phyloP scores from a whole-genome alignment of 2,329 filamentous ascomycete genomes.

The Alternaria consortialis region DNA sequence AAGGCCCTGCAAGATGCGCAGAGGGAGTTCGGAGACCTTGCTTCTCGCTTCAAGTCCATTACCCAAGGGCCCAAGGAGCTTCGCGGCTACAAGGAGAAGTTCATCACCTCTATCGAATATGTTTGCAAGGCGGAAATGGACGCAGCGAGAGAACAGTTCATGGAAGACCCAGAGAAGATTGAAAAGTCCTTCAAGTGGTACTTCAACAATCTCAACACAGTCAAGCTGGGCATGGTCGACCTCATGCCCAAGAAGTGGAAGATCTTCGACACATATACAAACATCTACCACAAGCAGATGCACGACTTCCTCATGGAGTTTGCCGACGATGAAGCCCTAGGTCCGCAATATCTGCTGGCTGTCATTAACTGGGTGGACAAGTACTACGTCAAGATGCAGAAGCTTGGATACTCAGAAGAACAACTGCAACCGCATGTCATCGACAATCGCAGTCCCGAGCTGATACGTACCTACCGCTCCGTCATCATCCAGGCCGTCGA shows the following conservation, averaged over 20 bases:
- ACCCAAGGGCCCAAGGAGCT: slow-evolving; percentile 91
- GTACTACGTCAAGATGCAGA: slow-evolving; percentile 95
- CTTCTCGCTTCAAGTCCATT: slow-evolving; percentile 91
- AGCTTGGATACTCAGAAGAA: slow-evolving; percentile 79
- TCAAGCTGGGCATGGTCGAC: slow-evolving; percentile 88
- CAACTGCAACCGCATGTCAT: slow-evolving; percentile 87
- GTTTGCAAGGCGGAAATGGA: slow-evolving; percentile 79
- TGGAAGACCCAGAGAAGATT: slow-evolving; percentile 81
- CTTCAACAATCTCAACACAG: slow-evolving; percentile 96
- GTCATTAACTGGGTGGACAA: slow-evolving; percentile 96
- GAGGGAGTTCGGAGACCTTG: slow-evolving; percentile 94
- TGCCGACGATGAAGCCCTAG: slow-evolving; percentile 85
- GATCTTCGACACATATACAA: slow-evolving; percentile 87
- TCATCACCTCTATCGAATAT: slow-evolving; percentile 79
- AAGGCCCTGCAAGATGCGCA: slow-evolving; percentile 92
- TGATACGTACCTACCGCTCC: slow-evolving; percentile 91
- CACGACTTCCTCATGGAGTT: slow-evolving; percentile 87
- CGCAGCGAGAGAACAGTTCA: slow-evolving; percentile 75
- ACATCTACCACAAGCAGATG: slow-evolving; percentile 94
- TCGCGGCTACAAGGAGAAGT: slow-evolving; percentile 96
- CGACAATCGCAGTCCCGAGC: slow-evolving; percentile 86
- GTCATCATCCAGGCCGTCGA: slow-evolving; percentile 96
- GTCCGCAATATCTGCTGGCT: slow-evolving; percentile 84
- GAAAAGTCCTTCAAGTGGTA: slow-evolving; percentile 94
- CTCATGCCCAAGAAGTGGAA: slow-evolving; percentile 97